Percentiles rank a stretch among this genome's conserved stretches.
Evolutionary conservation across 2,329 filamentous ascomycete species (phyloP).

Genomic region (Trichoderma harzianum): DNA sequence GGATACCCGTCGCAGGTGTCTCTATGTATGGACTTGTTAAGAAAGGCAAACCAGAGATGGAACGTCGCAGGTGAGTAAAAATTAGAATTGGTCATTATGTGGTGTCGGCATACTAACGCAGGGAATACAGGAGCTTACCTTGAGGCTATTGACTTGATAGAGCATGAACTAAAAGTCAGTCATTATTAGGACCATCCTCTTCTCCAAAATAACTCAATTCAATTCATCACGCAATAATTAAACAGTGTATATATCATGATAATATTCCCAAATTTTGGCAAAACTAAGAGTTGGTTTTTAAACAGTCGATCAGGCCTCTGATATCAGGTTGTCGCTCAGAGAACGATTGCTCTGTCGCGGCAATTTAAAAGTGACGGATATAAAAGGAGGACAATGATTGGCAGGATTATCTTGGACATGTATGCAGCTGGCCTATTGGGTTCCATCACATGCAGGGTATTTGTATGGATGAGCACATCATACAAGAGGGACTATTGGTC

Average conservation of each 20-base stretch:
- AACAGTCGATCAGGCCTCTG: neutral
- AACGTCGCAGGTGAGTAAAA: slow-evolving; percentile 6
- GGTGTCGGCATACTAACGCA: neutral
- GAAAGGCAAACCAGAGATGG: slow-evolving; percentile 13
- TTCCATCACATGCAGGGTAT: neutral
- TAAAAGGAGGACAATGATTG: neutral
- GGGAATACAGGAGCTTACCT: slow-evolving; percentile 5
- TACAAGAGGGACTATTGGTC: neutral
- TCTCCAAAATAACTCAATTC: neutral
- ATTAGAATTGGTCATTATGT: accelerated
- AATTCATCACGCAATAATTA: neutral
- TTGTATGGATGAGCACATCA: no score
- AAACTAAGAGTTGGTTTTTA: neutral
- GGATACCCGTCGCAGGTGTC: neutral
- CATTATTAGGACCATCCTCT: neutral
- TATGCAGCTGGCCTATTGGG: neutral
- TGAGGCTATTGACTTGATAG: slow-evolving; percentile 2
- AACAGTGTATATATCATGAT: neutral
- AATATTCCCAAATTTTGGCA: neutral
- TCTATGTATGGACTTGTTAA: neutral
- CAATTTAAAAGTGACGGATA: neutral
- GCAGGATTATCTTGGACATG: neutral
- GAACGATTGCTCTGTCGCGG: neutral
- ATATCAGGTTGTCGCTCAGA: neutral
- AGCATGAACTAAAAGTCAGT: slow-evolving; percentile 1